Evolutionary conservation across 768 basidiomycete genomes (phyloP).

Genomic region (Boletellus emodensis): DNA sequence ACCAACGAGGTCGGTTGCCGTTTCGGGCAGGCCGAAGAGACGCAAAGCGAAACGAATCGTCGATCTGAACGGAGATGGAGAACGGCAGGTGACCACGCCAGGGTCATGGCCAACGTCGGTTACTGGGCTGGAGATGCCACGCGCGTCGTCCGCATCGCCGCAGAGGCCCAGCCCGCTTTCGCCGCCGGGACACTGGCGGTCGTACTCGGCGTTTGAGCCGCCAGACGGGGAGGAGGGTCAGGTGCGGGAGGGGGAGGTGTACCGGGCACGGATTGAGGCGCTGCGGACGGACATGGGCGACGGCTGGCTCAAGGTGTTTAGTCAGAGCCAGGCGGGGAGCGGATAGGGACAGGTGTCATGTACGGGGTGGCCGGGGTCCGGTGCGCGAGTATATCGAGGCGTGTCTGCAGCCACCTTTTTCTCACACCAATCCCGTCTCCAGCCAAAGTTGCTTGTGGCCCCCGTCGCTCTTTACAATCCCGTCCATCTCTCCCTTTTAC

Average conservation of each 20-base stretch:
- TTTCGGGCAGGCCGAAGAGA: constrained; percentile 42
- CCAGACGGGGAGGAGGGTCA: constrained; percentile 29
- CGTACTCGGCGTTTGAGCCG: constrained; percentile 53
- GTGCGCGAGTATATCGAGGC: constrained; percentile 3
- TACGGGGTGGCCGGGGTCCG: constrained; percentile 32
- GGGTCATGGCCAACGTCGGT: constrained; percentile 2
- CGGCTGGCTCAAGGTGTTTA: constrained; percentile 82
- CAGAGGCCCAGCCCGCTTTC: constrained; percentile 15
- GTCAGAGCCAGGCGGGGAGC: constrained; percentile 46
- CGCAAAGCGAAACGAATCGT: constrained; percentile 77
- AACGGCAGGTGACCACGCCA: constrained; percentile 27
- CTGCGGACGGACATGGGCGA: constrained; percentile 87
- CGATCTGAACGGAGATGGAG: constrained; percentile 56
- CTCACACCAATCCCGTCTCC: constrained; percentile 18
- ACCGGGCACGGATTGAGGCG: constrained; percentile 74
- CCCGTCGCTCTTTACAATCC: constrained; percentile 63
- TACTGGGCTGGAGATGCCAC: not conserved
- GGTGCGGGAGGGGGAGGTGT: constrained; percentile 60
- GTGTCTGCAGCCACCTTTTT: constrained; percentile 12
- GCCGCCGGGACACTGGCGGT: constrained; percentile 13
- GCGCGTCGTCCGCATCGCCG: constrained; percentile 17
- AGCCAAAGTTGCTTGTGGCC: constrained; percentile 25
- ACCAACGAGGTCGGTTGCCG: constrained; percentile 43
- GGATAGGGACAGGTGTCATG: not conserved
- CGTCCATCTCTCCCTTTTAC: constrained; percentile 11